Evolutionary conservation across 129 eudicot genomes (phyloP).

Genomic region (sunflower (Helianthus annuus)): HanXRQr2.0-SUNRISE NC_035445.2:95256745-95257244

Average conservation of each 20-base stretch:
- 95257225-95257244: slow-evolving; percentile 10
- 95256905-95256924: too few relatives aligned
- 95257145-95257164: slow-evolving; percentile 16
- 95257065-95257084: neutral
- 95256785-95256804: too few relatives aligned
- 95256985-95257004: neutral
- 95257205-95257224: slow-evolving; percentile 19
- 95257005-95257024: neutral
- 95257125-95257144: neutral
- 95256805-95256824: too few relatives aligned
- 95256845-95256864: too few relatives aligned
- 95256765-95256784: too few relatives aligned
- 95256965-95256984: neutral
- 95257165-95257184: slow-evolving; percentile 25
- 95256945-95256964: too few relatives aligned
- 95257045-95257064: neutral
- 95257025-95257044: neutral
- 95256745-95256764: too few relatives aligned
- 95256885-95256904: too few relatives aligned
- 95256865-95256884: too few relatives aligned
- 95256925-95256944: too few relatives aligned
- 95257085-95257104: neutral
- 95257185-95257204: neutral
- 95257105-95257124: slow-evolving; percentile 22
- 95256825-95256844: too few relatives aligned